Base-by-base conservation (phyloP, 495 filamentous ascomycete species). In the Baudoinia panamericana region DNA sequence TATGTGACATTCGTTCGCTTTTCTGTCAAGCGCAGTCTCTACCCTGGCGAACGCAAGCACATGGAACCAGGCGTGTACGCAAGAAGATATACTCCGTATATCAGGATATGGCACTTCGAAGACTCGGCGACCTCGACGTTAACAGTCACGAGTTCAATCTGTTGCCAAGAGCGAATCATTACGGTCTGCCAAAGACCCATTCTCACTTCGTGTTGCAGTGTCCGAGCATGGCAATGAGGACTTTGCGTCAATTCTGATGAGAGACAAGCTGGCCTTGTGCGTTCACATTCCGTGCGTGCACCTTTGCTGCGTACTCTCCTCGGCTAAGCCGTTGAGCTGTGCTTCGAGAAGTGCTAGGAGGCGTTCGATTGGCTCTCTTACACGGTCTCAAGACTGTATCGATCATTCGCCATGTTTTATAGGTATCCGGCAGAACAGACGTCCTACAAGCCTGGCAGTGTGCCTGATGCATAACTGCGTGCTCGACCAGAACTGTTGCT, bases 131-230 rank as follows among this genome's bases (percentile, higher is more conserved):
- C 46, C 50, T 38, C 36, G 44, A 45, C 21, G 24, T 29, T 21
- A 13, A 53, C 40, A 48, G 45, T 39, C 52, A 50, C 41, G 47
- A 54, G 51, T 54, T 54, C 51, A 54, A 54, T 31, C 9, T 44
- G 46, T 33, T 40, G 47, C 46, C 51, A 28, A 54, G 29, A 51
- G 1, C 20, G 30, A 54, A 20, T 26, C 48, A 28, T 31, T 27
- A 11, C 20, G 43, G 51, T 41, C 51, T 51, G 47, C 46, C 51
- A n/a, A 54, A 54, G 39, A 41, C 39, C 48, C 26, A 36, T n/a
- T 54, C 51, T 54, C 51, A 46, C 33, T 38, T 47, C 51, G 51
- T 54, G 51, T 54, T 54, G 51, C 51, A 54, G 36, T 43, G 37
- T 45, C 46, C 30, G 41, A 54, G 51, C 51, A 13, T 43, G 21